Evolutionary conservation across 495 filamentous ascomycete genomes (phyloP), one percentile per base, ranked within the genome.

Genomic region (Tetracladium setigerum): DNA sequence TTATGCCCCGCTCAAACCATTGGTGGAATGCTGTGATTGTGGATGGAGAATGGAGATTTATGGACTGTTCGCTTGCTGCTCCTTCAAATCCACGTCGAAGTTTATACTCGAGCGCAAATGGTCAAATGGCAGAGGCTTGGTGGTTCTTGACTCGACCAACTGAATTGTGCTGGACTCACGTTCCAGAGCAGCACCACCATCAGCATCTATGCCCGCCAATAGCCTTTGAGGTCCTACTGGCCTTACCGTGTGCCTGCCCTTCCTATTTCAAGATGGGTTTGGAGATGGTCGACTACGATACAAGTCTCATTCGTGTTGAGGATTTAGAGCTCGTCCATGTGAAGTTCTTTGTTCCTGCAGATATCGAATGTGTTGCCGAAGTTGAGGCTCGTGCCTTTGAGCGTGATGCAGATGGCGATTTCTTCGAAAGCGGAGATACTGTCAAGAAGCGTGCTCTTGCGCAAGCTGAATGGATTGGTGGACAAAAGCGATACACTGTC

Each of bases 1-100:
- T 83, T 12, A 78, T 85, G 46, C 82, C 80, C 27, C 79, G 83
- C 31, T 78, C 91, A 7, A 99, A 99, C 55, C 92, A 99, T 70
- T 96, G 87, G 85, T 99, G 92, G 92, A 99, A 99, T 58, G 83
- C 88, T 1, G 89, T 99, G 2, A 66, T 95, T 32, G 82, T 95
- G 10, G 94, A 99, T 57, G 83, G 86, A 13, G 87, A 95, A 64
- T 99, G 92, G 92, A 83, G 92, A 39, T 82, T 96, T 49, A 91
- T 99, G 77, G 92, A 99, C 63, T 94, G 87, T 58, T 89, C 89
- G 15, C 73, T 99, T 27, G 88, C 94, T 18, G 87, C 81, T 47
- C 89, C 92, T 27, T 94, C 91, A 0, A 87, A 96, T 51, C 92
- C 94, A 8, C 77, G 76, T 24, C 74, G 92, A 40, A 73, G 67